Base-by-base conservation (phyloP, 1,284 basidiomycete species). In the Puccinia brachypodii region DNA sequence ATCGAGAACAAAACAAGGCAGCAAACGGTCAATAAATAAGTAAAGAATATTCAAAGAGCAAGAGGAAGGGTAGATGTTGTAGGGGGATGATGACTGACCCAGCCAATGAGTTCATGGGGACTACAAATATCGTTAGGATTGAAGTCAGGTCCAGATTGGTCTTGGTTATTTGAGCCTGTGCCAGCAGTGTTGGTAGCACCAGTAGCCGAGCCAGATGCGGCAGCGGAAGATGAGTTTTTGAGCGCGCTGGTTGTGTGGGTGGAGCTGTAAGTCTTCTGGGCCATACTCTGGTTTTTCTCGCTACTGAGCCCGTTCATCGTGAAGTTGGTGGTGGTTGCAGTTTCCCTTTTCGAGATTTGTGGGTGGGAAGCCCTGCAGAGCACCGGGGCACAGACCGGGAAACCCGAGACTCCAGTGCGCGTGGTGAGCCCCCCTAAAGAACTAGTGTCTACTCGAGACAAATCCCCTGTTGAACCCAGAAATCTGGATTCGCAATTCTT, bases 71-170 rank as follows among this genome's bases (percentile, higher is more conserved):
- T n/a, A n/a, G n/a, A n/a, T n/a, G n/a, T n/a, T n/a, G n/a, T n/a
- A 53, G 8, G 40, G 47, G 60, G 28, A 40, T 44, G 8, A 25
- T 36, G 25, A 68, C 62, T 44, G 4, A 78, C 77, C 77, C 77
- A 80, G 25, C 77, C 77, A 33, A 80, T 80, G 19, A 80, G 68
- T 80, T 80, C 77, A 72, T 72, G 77, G 44, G 77, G 77, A 60
- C 77, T 80, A 60, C 47, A 71, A 22, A 80, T 62, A 60, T 80
- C 64, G 42, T 71, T 73, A 22, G 69, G 53, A 50, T 80, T 68
- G 40, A 80, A 16, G 2, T 78, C 76, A 36, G 75, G 68, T 25
- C 28, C 16, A 22, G 62, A 3, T n/a, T 3, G 19, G 13, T 36
- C 62, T 36, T 22, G 31, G 62, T 22, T 22, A 22, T 31, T 38